A percentile compares a stretch with the other conserved stretches of the same genome.
Evolutionary conservation across 2,329 filamentous ascomycete genomes (phyloP).

Genomic region (Ophiostoma ulmi): DNA sequence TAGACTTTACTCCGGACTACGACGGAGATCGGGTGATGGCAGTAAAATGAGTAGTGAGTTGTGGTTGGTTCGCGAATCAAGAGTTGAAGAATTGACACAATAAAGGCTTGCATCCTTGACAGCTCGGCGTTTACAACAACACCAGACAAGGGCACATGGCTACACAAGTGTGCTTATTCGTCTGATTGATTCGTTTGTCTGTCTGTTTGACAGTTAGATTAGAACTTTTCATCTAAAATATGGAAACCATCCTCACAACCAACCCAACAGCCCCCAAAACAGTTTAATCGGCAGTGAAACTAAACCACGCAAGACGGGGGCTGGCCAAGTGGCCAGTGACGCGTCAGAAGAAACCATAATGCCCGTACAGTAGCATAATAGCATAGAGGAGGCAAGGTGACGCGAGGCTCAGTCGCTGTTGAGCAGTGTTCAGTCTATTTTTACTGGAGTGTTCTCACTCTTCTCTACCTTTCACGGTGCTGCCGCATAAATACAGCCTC

Average conservation of each 20-base stretch:
- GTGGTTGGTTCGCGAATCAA: no score
- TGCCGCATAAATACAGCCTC: not conserved
- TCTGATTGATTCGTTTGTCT: not conserved
- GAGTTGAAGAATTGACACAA: not conserved
- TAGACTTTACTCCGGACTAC: not conserved
- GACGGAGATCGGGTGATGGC: not conserved
- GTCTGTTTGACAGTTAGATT: not conserved
- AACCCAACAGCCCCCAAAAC: not conserved
- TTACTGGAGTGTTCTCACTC: not conserved
- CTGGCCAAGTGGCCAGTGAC: not conserved
- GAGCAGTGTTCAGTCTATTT: not conserved
- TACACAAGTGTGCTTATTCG: not conserved
- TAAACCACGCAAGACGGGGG: not conserved
- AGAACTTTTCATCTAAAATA: not conserved
- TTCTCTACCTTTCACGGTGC: not conserved
- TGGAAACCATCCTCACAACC: not conserved
- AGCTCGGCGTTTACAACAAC: not conserved
- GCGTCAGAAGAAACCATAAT: constrained; percentile 2
- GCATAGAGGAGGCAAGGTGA: not conserved
- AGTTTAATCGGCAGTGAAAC: not conserved
- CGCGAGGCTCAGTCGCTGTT: not conserved
- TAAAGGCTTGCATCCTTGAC: not conserved
- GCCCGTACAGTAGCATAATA: not conserved
- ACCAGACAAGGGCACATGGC: not conserved
- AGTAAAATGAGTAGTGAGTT: not conserved